A percentile compares a stretch with the other conserved stretches of the same genome.
These are phyloP conservation scores for Leishmania lainsoni DNA, from an alignment of 208 protist species.

Conservation along the genomic window DNA sequence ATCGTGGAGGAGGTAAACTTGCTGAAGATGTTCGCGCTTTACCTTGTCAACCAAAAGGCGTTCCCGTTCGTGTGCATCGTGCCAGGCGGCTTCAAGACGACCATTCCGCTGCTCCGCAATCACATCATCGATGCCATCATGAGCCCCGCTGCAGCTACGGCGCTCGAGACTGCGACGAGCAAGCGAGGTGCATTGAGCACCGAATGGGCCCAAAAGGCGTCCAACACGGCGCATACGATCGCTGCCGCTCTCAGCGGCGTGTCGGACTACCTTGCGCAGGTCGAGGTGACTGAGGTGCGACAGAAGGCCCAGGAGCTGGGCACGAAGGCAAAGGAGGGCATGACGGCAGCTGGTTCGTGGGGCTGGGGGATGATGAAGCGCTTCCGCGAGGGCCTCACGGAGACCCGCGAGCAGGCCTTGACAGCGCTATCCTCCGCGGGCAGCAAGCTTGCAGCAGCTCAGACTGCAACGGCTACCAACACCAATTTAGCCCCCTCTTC, in stretches of 20 bases:
- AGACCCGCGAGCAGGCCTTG: constrained; percentile 28
- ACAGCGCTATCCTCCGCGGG: constrained; percentile 7
- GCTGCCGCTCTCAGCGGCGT: constrained; percentile 34
- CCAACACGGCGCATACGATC: constrained; percentile 21
- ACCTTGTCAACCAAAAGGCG: constrained; percentile 58
- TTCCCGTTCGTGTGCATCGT: constrained; percentile 84
- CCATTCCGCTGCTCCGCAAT: constrained; percentile 75
- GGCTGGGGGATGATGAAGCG: constrained; percentile 61
- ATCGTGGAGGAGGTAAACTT: constrained; percentile 89
- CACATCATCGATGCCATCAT: constrained; percentile 34
- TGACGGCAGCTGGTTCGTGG: constrained; percentile 65
- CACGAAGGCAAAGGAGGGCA: constrained; percentile 48
- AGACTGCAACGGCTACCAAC: not conserved
- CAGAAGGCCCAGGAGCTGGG: constrained; percentile 55
- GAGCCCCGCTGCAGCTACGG: constrained; percentile 18
- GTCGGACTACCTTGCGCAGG: constrained; percentile 23
- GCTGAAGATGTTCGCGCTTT: constrained; percentile 83
- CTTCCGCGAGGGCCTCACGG: constrained; percentile 50
- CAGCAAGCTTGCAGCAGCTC: not conserved
- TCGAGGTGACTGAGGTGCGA: constrained; percentile 41
- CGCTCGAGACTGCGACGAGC: not conserved
- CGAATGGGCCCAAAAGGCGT: constrained; percentile 25
- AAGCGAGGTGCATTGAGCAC: not conserved
- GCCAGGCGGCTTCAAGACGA: constrained; percentile 68
- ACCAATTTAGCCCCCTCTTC: not conserved